Evolutionary conservation across 306 rosid genomes (phyloP), one percentile per base, ranked within the genome.

Genomic region (Canavalia gladiata): DNA sequence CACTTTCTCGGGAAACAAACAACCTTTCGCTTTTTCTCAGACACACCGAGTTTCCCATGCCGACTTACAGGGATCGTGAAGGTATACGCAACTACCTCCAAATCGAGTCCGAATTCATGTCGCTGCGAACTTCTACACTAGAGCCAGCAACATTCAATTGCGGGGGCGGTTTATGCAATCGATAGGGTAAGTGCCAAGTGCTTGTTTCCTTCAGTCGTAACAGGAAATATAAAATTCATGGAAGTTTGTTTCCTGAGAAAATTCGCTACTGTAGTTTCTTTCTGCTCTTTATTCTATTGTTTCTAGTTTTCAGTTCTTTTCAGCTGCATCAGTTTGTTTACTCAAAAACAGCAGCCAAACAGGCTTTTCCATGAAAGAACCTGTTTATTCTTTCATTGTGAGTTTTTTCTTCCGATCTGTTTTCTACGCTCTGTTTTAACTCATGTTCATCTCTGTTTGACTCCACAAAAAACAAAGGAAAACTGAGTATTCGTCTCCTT

Each of bases 1-100:
- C 67, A n/a, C 8, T 74, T 67, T 76, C 82, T 84, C 13, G 74
- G 34, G 12, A 67, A 67, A 18, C 73, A 79, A 79, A 66, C 64
- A 74, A 9, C 33, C 7, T 0, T 47, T 6, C 8, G 4, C 29
- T 78, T 42, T 47, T 46, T 9, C 35, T 62, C 51, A 28, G 8
- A 7, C 28, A 72, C 1, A 0, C 31, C 0, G 79, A 84, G 8
- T 77, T 77, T n/a, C 34, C 75, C 25, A 0, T 2, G 0, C 76
- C 45, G 25, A 18, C 1, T 12, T 0, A 0, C 30, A 54, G 37
- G 5, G 69, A 78, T 7, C 2, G 0, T 1, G 28, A 31, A 30
- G 39, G 59, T 56, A 10, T 51, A 1, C 10, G 0, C 0, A 0
- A 11, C 1, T 74, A 47, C 74, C 12, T 31, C 13, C 3, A 0